Evolutionary conservation across 176 grass and related monocot species (phyloP), one percentile per base, ranked within the genome.

Genomic region (Oryza punctata): DNA sequence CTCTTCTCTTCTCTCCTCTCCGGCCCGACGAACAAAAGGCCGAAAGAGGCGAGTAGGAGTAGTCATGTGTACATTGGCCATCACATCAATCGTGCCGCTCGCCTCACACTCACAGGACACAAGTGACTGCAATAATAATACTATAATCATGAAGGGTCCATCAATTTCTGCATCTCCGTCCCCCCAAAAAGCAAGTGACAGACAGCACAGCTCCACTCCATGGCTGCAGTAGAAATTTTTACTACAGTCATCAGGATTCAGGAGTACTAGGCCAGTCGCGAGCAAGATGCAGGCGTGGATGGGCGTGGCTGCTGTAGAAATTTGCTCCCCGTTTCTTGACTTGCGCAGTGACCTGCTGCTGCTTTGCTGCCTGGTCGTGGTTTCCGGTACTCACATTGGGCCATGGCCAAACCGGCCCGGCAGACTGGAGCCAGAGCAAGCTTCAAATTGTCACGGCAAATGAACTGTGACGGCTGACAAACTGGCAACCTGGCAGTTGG

Each of bases 61-160:
- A 54, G 50, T 54, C 50, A 54, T 54, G 14, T 54, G 15, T 65
- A 18, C 41, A 63, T 71, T 73, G 67, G 68, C 67, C 81, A 68
- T 72, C 75, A 79, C 75, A 47, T 78, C 75, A 79, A 79, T 88
- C 68, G 79, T 79, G 35, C 38, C 43, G 59, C 32, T n/a, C 19
- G 5, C 47, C 47, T 44, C 65, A 29, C 28, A 35, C 32, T 35
- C 33, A 52, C 82, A 40, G 52, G 72, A 70, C 71, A 49, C 28
- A 8, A 85, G 70, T 63, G 82, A 77, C 72, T 25, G 54, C 65
- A 63, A 72, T 85, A 89, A 77, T 71, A 85, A 81, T 85, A 70
- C 72, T 65, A 57, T 49, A 69, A 75, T 84, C 76, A 80, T 71
- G 69, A 70, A 21, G 19, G 59, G 69, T 72, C 79, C 79, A 26